Evolutionary conservation across 495 filamentous ascomycete genomes (phyloP), one percentile per base, ranked within the genome.

Genomic region (Penicillium turbatum): DNA sequence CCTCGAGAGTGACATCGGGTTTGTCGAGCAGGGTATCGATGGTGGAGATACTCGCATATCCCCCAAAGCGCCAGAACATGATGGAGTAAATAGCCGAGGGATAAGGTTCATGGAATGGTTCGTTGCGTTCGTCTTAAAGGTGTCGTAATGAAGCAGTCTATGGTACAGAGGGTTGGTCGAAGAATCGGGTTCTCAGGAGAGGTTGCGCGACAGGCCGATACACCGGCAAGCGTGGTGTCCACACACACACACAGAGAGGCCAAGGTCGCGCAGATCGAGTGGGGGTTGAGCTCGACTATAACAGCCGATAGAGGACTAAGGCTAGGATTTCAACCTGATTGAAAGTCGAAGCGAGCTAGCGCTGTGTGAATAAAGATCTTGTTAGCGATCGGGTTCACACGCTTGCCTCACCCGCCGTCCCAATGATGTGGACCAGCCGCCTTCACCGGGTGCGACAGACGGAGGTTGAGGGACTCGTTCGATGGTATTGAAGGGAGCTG

Each of bases 41-140:
- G 60, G 90, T 87, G 63, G 92, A 96, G 75, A 95, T 86, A 78
- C 88, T 95, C 72, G 92, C 89, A 81, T 97, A 97, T 69, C 91
- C 91, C 77, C 95, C 92, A 76, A 97, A 97, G 71, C 91, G 85
- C 92, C 92, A 97, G 72, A 97, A 97, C 92, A 97, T 97, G 74
- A 71, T 90, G 86, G 67, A 69, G 64, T 78, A 73, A 69, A 68
- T 68, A 65, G 69, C 57, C 59, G 59, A 55, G 60, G 61, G 52
- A 62, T 64, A 65, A 61, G 56, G 70, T 56, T 73, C 75, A 77
- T 73, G 68, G 61, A 70, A 72, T 59, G 54, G 49, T 51, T 55
- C 46, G 56, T 58, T 54, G 59, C 50, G 55, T 57, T 54, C 47
- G 54, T 62, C 61, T 65, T 64, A 57, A 56, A 59, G 44, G 48